Evolutionary conservation across 768 basidiomycete genomes (phyloP), one percentile per base, ranked within the genome.

Genomic region (Trametes punicea): DNA sequence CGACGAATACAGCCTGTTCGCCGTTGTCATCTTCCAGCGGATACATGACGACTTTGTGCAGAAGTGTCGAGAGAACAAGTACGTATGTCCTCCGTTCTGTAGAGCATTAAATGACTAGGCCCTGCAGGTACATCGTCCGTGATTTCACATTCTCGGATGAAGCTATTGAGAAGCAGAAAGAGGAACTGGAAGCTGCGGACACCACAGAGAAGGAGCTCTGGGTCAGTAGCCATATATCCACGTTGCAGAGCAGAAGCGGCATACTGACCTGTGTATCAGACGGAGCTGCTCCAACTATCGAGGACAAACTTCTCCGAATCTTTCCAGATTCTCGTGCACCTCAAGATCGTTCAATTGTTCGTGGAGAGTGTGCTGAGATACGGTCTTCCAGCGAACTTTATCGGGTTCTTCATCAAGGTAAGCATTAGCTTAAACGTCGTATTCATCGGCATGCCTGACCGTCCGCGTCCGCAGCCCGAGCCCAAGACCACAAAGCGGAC

Each of bases 231-330:
- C n/a, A 8, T 11, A 6, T 30, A n/a, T 26, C 18, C 42, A 9
- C 13, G 6, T 25, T 21, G 9, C 3, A 18, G n/a, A 6, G 25
- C 25, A 7, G 10, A 27, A 11, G 29, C 53, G 60, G 50, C 60
- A 29, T 10, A 55, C 16, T 33, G n/a, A 16, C 33, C 36, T 29
- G 33, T 9, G 21, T 26, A 18, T 49, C 63, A 98, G 95, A 90
- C 93, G 25, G 96, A 99, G 63, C 81, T 99, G 0, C 76, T 99
- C 23, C 83, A 90, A 64, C 70, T 98, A 33, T 86, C 95, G 33
- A 81, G 97, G 51, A 97, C 92, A 49, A 98, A 96, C 73, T 99
- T 98, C 70, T 95, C 94, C 0, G 97, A 99, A 74, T 86, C 94
- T 5, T 93, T 94, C 74, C 92, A 98, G 69, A 78, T 96, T 49